These are phyloP conservation scores for Butyriboletus loyo DNA, from an alignment of 768 basidiomycete genomes.

Conservation along the genomic window DNA sequence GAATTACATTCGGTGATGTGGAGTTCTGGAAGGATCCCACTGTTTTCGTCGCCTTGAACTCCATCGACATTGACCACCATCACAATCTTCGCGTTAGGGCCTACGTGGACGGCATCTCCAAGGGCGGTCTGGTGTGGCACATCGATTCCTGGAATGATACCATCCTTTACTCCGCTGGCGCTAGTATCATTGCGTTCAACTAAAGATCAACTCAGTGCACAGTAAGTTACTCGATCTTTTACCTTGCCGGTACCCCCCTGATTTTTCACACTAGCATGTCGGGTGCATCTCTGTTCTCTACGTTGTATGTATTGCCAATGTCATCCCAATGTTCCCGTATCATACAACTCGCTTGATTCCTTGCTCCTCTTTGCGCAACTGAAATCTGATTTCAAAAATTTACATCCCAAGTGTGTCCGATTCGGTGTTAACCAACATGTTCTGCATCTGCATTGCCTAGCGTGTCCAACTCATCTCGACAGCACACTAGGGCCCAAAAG, in stretches of 20 bases:
- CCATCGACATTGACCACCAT: conserved; percentile 7
- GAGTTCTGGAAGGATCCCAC: conserved; percentile 12
- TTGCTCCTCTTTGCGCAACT: background rate
- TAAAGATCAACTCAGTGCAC: background rate
- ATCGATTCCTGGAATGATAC: conserved; percentile 14
- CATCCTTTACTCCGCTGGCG: background rate
- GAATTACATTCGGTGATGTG: conserved; percentile 3
- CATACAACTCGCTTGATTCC: background rate
- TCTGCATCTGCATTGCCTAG: too few species aligned
- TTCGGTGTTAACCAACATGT: background rate
- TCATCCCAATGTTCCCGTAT: background rate
- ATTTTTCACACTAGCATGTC: background rate
- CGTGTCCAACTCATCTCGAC: background rate
- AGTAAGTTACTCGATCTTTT: background rate
- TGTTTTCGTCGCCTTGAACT: conserved; percentile 21
- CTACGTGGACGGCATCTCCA: conserved; percentile 9
- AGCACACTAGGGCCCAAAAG: too few species aligned
- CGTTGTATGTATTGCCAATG: background rate
- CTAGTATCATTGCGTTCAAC: background rate
- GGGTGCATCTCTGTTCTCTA: background rate
- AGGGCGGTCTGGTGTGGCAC: background rate
- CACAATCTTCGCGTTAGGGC: conserved; percentile 10
- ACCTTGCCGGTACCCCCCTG: too few species aligned
- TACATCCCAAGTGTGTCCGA: too few species aligned
- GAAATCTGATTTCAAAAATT: background rate